These are phyloP conservation scores for Trichophyton verrucosum DNA, from an alignment of 2,329 filamentous ascomycete species.

Conservation along the genomic window DNA sequence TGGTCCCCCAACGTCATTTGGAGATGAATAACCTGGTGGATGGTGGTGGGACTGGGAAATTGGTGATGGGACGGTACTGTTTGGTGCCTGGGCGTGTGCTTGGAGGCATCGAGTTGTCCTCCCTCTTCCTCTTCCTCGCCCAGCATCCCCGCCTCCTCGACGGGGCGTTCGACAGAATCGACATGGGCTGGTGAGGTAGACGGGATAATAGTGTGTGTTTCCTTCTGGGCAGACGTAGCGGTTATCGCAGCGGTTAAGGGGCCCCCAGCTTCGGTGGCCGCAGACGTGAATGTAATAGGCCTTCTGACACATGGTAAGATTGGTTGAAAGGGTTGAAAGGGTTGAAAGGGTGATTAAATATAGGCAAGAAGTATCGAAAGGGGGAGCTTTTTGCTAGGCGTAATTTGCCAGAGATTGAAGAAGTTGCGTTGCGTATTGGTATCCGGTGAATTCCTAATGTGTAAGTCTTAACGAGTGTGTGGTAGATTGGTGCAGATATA, in stretches of 20 bases:
- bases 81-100: background rate
- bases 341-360: background rate
- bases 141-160: background rate
- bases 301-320: constrained; percentile 13
- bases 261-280: constrained; percentile 14
- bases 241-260: constrained; percentile 12
- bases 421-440: background rate
- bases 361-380: background rate
- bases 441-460: background rate
- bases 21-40: background rate
- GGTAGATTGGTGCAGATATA: background rate
- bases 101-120: background rate
- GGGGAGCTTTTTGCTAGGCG: background rate
- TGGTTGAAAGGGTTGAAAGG: background rate
- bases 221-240: constrained; percentile 12
- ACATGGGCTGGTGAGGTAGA: constrained; percentile 10
- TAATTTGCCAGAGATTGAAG: background rate
- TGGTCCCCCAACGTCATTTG: background rate
- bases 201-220: constrained; percentile 10
- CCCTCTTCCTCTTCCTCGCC: background rate
- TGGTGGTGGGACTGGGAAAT: background rate
- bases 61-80: background rate
- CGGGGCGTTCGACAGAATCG: constrained; percentile 11
- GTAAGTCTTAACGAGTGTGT: background rate
- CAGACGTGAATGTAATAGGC: constrained; percentile 14